Conservation (phyloP, 768 basidiomycete species). For the Russula ochroleuca region DNA sequence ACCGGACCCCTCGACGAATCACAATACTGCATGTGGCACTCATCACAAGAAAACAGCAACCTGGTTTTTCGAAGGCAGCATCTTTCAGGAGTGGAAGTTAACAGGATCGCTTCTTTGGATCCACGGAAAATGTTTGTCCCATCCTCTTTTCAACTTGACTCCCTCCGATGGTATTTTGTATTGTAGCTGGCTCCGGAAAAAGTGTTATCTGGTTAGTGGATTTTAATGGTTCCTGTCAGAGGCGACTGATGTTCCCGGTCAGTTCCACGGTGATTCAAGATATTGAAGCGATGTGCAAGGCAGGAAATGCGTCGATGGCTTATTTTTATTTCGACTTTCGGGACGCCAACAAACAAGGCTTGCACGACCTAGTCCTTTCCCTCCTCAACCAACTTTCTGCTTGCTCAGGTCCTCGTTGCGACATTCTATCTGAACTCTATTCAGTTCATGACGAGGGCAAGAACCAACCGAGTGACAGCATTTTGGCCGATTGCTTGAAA, state of each 20-base stretch:
- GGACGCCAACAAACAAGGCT: not conserved
- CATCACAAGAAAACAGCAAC: not conserved
- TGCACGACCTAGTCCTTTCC: not conserved
- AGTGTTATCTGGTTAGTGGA: conserved; percentile 3
- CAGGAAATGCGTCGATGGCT: not conserved
- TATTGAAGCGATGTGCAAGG: not conserved
- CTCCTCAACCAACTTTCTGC: conserved; percentile 4
- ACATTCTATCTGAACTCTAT: not conserved
- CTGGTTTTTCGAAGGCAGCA: not conserved
- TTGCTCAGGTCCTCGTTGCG: not conserved
- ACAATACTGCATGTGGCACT: not conserved
- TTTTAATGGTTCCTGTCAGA: not conserved
- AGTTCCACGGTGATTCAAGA: conserved; percentile 8
- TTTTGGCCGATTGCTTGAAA: not conserved
- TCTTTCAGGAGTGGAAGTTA: not conserved
- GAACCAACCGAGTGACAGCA: not conserved
- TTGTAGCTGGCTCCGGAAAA: conserved; percentile 13
- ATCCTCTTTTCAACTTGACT: too few relatives aligned
- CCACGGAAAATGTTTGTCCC: conserved; percentile 7
- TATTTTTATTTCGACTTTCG: conserved; percentile 9
- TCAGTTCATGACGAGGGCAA: not conserved
- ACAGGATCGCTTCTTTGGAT: not conserved
- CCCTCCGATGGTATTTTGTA: not conserved
- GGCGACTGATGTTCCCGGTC: not conserved
- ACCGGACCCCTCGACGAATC: conserved; percentile 4